Percentiles rank a stretch among this genome's conserved stretches.
Evolutionary conservation across 345 rosid genomes (phyloP).

Genomic region (Noccaea bulbosa): DNA sequence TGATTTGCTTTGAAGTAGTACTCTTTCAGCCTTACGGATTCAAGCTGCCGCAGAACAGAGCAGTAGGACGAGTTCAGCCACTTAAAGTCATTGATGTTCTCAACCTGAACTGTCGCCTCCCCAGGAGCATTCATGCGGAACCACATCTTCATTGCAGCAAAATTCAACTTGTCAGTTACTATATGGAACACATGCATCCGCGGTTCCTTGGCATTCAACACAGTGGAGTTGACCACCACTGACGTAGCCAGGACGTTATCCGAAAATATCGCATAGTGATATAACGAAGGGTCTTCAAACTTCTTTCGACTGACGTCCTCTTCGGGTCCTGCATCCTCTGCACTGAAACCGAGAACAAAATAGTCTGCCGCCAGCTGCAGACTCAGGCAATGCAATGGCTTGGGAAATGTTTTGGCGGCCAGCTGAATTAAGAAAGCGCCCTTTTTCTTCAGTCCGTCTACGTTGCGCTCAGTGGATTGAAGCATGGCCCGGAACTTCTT

Average conservation of each 20-base stretch:
- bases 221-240: slow-evolving; percentile 92
- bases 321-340: slow-evolving; percentile 46
- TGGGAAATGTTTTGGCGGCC: slow-evolving; percentile 94
- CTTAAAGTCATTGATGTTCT: slow-evolving; percentile 75
- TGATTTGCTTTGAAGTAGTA: slow-evolving; percentile 82
- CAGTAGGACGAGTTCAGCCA: slow-evolving; percentile 90
- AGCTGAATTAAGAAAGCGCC: slow-evolving; percentile 91
- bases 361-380: slow-evolving; percentile 88
- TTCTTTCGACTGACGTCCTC: slow-evolving; percentile 50
- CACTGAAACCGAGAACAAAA: slow-evolving; percentile 50
- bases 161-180: slow-evolving; percentile 86
- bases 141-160: slow-evolving; percentile 88
- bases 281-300: slow-evolving; percentile 75
- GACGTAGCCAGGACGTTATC: slow-evolving; percentile 96
- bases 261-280: slow-evolving; percentile 95
- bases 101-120: slow-evolving; percentile 63
- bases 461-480: slow-evolving; percentile 68
- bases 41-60: slow-evolving; percentile 82
- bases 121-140: slow-evolving; percentile 61
- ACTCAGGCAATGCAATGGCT: slow-evolving; percentile 88
- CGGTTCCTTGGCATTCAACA: slow-evolving; percentile 66
- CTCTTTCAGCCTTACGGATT: slow-evolving; percentile 81
- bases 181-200: slow-evolving; percentile 91
- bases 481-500: slow-evolving; percentile 87
- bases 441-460: slow-evolving; percentile 70